Percentiles rank a stretch among this genome's conserved stretches.
These are phyloP conservation scores for Aurifilum marmelostoma DNA, from an alignment of 2,329 filamentous ascomycete genomes.

Conservation along the genomic window DNA sequence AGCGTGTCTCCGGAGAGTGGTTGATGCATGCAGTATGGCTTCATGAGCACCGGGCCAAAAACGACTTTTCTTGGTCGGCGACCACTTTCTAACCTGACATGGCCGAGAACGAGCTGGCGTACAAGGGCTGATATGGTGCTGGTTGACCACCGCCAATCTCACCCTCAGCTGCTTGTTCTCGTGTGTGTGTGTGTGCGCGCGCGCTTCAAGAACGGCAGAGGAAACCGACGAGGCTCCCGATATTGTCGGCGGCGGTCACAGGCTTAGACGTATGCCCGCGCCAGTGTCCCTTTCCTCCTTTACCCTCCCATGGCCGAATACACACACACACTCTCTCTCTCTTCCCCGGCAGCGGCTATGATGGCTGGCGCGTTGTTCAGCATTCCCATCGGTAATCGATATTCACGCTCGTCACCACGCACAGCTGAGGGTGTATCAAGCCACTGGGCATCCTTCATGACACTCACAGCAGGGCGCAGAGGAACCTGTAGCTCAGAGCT, in stretches of 20 bases:
- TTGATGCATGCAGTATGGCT: slow-evolving; percentile 17
- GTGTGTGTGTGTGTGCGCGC: not conserved
- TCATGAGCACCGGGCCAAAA: slow-evolving; percentile 2
- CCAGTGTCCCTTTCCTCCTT: not conserved
- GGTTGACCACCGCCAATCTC: not conserved
- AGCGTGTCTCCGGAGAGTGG: not conserved
- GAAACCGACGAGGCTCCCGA: not conserved
- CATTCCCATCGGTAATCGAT: too few relatives aligned
- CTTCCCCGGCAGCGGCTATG: too few relatives aligned
- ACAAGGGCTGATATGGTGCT: not conserved
- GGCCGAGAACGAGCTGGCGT: not conserved
- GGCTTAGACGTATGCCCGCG: not conserved
- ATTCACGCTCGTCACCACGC: slow-evolving; percentile 3
- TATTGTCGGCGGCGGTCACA: not conserved
- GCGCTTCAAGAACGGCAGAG: not conserved
- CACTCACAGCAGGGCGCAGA: not conserved
- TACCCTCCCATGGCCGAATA: not conserved
- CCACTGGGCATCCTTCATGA: slow-evolving; percentile 3
- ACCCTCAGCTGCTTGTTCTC: not conserved
- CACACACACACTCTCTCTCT: not conserved
- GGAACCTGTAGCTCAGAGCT: not conserved
- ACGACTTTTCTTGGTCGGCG: not conserved
- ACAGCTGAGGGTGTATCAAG: not conserved
- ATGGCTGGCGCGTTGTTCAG: too few relatives aligned
- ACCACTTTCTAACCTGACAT: not conserved